Evolutionary conservation across 352 stramenopile genomes (phyloP), one percentile per base, ranked within the genome.

Genomic region (Globisporangium nunn): DNA sequence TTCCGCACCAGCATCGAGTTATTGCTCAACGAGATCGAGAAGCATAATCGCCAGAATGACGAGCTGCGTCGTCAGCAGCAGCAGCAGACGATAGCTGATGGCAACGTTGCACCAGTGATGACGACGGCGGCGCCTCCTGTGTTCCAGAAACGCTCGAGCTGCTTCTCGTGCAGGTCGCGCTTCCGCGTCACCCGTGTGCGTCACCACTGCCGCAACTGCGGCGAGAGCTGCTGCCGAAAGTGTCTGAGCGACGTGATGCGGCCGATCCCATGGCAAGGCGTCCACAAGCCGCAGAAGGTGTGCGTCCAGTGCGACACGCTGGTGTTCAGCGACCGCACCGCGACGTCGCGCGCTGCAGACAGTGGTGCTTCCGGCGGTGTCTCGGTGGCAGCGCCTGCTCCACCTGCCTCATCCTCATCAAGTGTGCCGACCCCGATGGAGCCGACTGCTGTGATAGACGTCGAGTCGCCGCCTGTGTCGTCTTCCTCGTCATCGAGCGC

Each of bases 151-250:
- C 70, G 64, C 40, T 18, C 37, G 1, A 50, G 62, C 53, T 88
- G 78, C 53, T 61, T 50, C 37, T 67, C 76, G 33, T 88, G 78
- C 51, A 67, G 58, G 6, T 65, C 67, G 41, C 45, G 47, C 12
- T 89, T 89, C 61, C 61, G 62, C 15, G 40, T 54, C 15, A 53
- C 67, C 48, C 60, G 62, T 0, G 61, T 71, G 52, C 79, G 79
- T n/a, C 69, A 87, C 54, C 79, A 89, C 63, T 89, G 79, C 62
- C 77, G 77, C 41, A 74, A 82, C 50, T 89, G 79, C 48, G 69
- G 79, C 46, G 65, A 81, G 33, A 86, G 74, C 58, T 85, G 72
- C 59, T 87, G 76, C 61, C 17, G 71, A 46, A 62, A 72, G 53
- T 89, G 79, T 48, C 59, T 78, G 56, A 82, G 73, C 51, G 43